These are phyloP conservation scores for Geotrichum bryndzae DNA, from an alignment of 1,139 yeast species.

Conservation along the genomic window DNA sequence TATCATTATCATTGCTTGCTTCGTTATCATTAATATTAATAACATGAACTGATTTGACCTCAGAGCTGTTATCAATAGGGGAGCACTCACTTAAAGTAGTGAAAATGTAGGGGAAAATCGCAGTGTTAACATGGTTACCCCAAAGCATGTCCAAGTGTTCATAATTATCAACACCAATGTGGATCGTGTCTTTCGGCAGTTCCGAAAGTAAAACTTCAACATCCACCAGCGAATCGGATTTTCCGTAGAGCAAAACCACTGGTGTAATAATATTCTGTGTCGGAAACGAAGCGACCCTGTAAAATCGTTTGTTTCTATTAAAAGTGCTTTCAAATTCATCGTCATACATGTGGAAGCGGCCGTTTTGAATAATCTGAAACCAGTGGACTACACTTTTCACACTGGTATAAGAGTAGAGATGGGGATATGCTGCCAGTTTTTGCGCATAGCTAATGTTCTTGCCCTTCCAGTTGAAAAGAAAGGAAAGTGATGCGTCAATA, in stretches of 20 bases:
- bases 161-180: conserved; percentile 49
- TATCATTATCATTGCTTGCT: neutral
- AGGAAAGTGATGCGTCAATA: conserved; percentile 61
- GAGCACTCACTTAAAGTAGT: neutral
- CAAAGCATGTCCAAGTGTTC: conserved; percentile 89
- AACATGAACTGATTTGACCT: neutral
- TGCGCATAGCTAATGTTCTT: conserved; percentile 63
- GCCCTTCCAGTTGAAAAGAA: conserved; percentile 76
- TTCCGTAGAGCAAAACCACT: conserved; percentile 72
- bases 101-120: conserved; percentile 49
- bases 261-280: conserved; percentile 63
- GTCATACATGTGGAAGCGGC: conserved; percentile 82
- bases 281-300: conserved; percentile 61
- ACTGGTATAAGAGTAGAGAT: conserved; percentile 81
- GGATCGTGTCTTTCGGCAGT: conserved; percentile 41
- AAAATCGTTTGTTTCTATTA: conserved; percentile 38
- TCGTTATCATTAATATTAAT: neutral
- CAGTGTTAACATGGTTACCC: conserved; percentile 62
- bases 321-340: conserved; percentile 40
- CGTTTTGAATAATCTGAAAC: conserved; percentile 86
- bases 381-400: conserved; percentile 93
- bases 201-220: conserved; percentile 64
- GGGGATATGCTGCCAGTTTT: conserved; percentile 72
- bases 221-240: conserved; percentile 75
- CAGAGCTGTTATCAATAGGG: neutral